A percentile compares a stretch with the other conserved stretches of the same genome.
Evolutionary conservation across 2,329 filamentous ascomycete genomes (phyloP).

Genomic region (Cladosporium oxysporum): DNA sequence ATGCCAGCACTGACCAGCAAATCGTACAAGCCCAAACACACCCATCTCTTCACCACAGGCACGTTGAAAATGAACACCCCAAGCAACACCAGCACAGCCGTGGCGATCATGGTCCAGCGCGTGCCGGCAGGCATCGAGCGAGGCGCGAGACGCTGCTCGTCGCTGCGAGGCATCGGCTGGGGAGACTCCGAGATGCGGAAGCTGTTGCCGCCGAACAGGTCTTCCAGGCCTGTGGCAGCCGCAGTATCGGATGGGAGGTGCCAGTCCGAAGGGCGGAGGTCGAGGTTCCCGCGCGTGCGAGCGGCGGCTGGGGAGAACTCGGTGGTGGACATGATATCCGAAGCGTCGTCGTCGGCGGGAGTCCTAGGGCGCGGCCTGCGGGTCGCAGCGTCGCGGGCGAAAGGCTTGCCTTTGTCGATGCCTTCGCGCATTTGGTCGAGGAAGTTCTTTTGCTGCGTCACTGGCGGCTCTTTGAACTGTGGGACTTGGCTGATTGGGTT

Average conservation of each 20-base stretch:
- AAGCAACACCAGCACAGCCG: conserved; percentile 3
- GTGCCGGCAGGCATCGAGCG: conserved; percentile 3
- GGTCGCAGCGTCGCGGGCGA: conserved; percentile 14
- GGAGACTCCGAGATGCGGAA: conserved; percentile 26
- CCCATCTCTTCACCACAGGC: conserved; percentile 12
- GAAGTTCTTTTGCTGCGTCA: conserved; percentile 53
- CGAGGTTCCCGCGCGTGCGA: conserved; percentile 27
- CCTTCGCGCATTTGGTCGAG: conserved; percentile 46
- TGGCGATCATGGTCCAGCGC: conserved; percentile 8
- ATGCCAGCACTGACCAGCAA: conserved; percentile 4
- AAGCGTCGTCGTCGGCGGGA: conserved; percentile 15
- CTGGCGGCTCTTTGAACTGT: conserved; percentile 48
- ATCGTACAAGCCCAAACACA: conserved; percentile 18
- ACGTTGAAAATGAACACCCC: not conserved
- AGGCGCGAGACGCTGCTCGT: not conserved
- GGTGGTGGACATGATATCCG: conserved; percentile 26
- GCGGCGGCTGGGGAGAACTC: conserved; percentile 27
- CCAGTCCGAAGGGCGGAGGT: conserved; percentile 26
- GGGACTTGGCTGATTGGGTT: conserved; percentile 62
- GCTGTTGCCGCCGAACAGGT: conserved; percentile 28
- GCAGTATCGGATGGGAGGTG: conserved; percentile 21
- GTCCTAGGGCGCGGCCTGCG: not conserved
- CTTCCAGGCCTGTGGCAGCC: conserved; percentile 29
- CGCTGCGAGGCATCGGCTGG: not conserved
- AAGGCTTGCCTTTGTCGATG: conserved; percentile 26